phyloP scores from a whole-genome alignment of 352 stramenopile genomes.

The Thraustochytrium sp. region DNA sequence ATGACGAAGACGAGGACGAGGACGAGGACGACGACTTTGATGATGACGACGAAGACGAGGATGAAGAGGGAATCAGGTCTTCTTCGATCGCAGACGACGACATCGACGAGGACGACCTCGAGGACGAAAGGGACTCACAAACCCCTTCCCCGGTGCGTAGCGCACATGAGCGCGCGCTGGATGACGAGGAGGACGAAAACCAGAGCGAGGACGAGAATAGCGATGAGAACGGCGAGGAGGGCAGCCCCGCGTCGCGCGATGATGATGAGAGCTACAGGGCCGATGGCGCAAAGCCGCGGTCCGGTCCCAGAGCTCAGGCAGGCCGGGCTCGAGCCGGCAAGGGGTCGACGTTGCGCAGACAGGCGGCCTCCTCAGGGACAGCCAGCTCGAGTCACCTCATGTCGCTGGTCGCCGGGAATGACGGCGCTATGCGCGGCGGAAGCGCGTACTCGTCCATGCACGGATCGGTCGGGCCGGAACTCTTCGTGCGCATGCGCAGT shows the following conservation, averaged over 20 bases:
- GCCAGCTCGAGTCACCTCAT: too few relatives aligned
- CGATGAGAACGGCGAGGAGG: too few relatives aligned
- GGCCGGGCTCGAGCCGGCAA: background rate
- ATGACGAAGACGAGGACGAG: background rate
- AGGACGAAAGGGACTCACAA: too few relatives aligned
- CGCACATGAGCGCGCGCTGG: too few relatives aligned
- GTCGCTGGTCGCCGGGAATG: too few relatives aligned
- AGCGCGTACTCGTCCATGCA: too few relatives aligned
- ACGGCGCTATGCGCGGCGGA: too few relatives aligned
- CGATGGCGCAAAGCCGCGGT: background rate
- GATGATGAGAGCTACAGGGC: background rate
- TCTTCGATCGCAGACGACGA: background rate
- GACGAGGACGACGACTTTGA: background rate
- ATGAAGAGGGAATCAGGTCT: background rate
- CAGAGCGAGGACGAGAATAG: too few relatives aligned
- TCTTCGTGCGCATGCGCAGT: background rate
- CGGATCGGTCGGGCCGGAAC: background rate
- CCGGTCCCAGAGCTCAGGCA: background rate
- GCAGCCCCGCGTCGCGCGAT: too few relatives aligned
- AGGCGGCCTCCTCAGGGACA: too few relatives aligned
- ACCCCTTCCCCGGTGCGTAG: too few relatives aligned
- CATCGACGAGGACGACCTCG: background rate
- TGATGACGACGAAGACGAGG: background rate
- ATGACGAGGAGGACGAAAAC: too few relatives aligned
- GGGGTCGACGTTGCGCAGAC: background rate